A percentile compares a stretch with the other conserved stretches of the same genome.
phyloP scores from a whole-genome alignment of 495 filamentous ascomycete species.

The Amorphotheca resinae region DNA sequence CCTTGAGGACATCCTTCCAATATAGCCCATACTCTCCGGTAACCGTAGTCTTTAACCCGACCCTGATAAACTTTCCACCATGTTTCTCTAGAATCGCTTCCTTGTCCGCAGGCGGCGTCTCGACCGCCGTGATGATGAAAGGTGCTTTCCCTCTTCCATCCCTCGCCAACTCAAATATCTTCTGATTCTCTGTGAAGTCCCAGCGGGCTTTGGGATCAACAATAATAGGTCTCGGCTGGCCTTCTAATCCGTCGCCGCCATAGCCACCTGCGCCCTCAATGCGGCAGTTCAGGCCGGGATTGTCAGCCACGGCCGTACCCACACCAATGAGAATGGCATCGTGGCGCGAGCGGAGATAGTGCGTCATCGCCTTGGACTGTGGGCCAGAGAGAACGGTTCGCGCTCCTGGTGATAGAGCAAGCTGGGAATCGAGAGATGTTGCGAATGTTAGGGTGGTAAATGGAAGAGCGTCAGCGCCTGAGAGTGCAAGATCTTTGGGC shows the following conservation, averaged over 20 bases:
- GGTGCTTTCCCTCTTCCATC: constrained; percentile 59
- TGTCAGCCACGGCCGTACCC: constrained; percentile 71
- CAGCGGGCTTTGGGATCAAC: constrained; percentile 64
- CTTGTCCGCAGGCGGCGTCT: neutral
- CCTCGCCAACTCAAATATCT: constrained; percentile 50
- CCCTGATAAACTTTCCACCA: constrained; percentile 7
- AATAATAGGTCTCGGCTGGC: constrained; percentile 67
- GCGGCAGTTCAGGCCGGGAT: constrained; percentile 66
- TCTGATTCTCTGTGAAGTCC: constrained; percentile 28
- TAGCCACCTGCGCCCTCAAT: constrained; percentile 47
- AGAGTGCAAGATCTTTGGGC: neutral
- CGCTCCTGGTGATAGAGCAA: constrained; percentile 62
- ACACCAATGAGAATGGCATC: constrained; percentile 77
- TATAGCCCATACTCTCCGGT: constrained; percentile 6
- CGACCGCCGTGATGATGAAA: constrained; percentile 40
- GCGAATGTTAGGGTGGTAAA: constrained; percentile 69
- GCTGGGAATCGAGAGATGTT: constrained; percentile 68
- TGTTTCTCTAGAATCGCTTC: constrained; percentile 17
- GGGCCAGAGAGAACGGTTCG: constrained; percentile 72
- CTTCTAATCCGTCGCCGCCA: constrained; percentile 24
- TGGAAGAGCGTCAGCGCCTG: constrained; percentile 5
- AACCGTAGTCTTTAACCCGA: neutral
- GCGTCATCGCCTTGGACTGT: constrained; percentile 78
- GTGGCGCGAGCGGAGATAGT: constrained; percentile 71
- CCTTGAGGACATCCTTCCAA: constrained; percentile 12